A percentile compares a stretch with the other conserved stretches of the same genome.
Evolutionary conservation across 345 rosid genomes (phyloP).

Genomic region (Eucalyptus leucophloia): DNA sequence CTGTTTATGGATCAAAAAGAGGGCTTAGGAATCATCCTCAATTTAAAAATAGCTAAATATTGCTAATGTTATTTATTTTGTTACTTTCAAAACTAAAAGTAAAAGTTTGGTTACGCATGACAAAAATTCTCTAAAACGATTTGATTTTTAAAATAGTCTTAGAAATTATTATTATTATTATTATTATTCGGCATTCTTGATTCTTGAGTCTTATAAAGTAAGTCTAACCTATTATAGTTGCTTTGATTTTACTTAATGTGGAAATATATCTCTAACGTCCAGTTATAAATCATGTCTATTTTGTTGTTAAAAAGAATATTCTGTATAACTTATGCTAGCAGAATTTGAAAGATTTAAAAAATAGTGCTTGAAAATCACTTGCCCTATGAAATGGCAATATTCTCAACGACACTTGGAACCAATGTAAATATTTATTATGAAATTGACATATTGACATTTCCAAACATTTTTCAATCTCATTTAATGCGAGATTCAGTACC

Average conservation of each 20-base stretch:
- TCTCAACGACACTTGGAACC: not conserved
- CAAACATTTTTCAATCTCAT: not conserved
- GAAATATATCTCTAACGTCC: not conserved
- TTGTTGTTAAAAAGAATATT: not conserved
- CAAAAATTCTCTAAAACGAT: not conserved
- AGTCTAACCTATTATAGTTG: not conserved
- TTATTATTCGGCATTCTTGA: not conserved
- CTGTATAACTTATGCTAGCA: rapidly evolving
- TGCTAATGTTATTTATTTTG: not conserved
- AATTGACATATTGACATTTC: not conserved
- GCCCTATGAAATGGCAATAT: not conserved
- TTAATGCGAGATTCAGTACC: not conserved
- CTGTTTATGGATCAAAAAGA: not conserved
- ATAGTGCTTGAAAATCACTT: not conserved
- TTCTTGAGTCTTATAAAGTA: not conserved
- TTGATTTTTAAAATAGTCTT: not conserved
- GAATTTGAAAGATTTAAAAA: not conserved
- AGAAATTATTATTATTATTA: not conserved
- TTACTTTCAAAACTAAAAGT: not conserved
- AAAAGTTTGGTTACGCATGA: not conserved
- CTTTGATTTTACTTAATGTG: not conserved
- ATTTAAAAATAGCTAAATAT: not conserved
- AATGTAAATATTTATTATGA: not conserved
- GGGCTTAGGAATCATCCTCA: not conserved
- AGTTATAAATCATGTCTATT: not conserved